Evolutionary conservation across 768 basidiomycete genomes (phyloP), one percentile per base, ranked within the genome.

Genomic region (Leccinum pellstonianum): DNA sequence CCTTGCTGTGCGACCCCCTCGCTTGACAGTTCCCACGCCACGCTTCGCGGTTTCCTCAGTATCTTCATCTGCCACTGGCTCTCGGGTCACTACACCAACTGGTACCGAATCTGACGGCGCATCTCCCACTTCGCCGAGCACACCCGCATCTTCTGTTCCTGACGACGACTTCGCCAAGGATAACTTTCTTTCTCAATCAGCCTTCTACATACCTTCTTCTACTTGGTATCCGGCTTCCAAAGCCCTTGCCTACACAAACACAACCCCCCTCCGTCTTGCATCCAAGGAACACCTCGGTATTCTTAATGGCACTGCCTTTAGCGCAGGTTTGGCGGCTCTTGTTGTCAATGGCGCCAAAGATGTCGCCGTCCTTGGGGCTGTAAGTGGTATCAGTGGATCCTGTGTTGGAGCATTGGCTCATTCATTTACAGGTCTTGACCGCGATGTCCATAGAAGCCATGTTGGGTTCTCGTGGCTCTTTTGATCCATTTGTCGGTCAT

Each of bases 401-500:
- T 19, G 4, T 17, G 3, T 17, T 15, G 27, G 17, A 27, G 1
- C n/a, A 5, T 27, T 11, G 3, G 6, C 60, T 54, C 38, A 58
- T 17, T 11, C 17, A 21, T 19, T 3, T 1, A 25, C 82, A 91
- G 79, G 81, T 88, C 6, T 82, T 86, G 65, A 94, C 92, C 0
- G 92, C 92, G 1, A 82, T 95, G 81, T 90, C 91, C 15, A 84
- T 87, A 5, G 93, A 95, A 70, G 92, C 91, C 6, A 82, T 94
- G 63, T 74, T 84, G 37, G 93, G 93, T 17, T 81, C 86, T 15
- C 84, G 85, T 23, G 85, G 79, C 12, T 87, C 86, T 1, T 91
- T 87, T 67, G 87, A 86, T 60, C 83, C 88, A 3, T 95, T 95
- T 77, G 90, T 95, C 60, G 80, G 82, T 56, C 75, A 80, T 38